Evolutionary conservation across 192 early-diverging fungal species (phyloP).

Genomic region (Paraglomus brasilianum): DNA sequence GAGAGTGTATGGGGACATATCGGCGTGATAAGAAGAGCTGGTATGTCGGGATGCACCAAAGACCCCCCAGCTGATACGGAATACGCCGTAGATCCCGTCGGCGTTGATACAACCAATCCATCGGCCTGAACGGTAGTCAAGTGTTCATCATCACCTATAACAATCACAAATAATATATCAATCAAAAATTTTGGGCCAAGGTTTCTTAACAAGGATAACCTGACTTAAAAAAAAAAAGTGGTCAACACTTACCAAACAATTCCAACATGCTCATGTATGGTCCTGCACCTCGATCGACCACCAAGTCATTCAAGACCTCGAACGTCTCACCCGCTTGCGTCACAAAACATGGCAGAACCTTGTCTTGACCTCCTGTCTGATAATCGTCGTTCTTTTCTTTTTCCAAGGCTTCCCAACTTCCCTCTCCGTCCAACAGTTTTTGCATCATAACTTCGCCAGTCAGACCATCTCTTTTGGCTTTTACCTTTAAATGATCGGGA

Average conservation of each 20-base stretch:
- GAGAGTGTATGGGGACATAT: constrained; percentile 93
- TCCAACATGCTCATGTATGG: constrained; percentile 88
- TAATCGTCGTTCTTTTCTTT: constrained; percentile 32
- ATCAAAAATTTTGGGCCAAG: background rate
- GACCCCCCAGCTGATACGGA: constrained; percentile 93
- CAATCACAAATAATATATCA: background rate
- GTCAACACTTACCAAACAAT: constrained; percentile 61
- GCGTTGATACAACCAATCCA: constrained; percentile 90
- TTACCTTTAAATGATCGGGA: constrained; percentile 27
- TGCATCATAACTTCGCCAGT: constrained; percentile 32
- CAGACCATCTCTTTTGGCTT: constrained; percentile 42
- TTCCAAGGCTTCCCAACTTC: constrained; percentile 24
- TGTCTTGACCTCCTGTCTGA: constrained; percentile 37
- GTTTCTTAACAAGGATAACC: background rate
- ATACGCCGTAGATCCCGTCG: constrained; percentile 91
- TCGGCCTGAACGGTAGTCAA: constrained; percentile 96
- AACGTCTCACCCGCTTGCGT: constrained; percentile 74
- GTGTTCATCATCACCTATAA: constrained; percentile 67
- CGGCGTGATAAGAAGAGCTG: constrained; percentile 89
- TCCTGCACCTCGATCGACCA: constrained; percentile 91
- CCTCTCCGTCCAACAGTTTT: constrained; percentile 6
- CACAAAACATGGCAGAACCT: constrained; percentile 49
- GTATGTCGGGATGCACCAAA: constrained; percentile 92
- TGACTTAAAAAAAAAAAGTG: too few species aligned
- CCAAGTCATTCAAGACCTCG: constrained; percentile 93